phyloP scores from a whole-genome alignment of 257 asterid genomes.

The Fraxinus pennsylvanica region DNA sequence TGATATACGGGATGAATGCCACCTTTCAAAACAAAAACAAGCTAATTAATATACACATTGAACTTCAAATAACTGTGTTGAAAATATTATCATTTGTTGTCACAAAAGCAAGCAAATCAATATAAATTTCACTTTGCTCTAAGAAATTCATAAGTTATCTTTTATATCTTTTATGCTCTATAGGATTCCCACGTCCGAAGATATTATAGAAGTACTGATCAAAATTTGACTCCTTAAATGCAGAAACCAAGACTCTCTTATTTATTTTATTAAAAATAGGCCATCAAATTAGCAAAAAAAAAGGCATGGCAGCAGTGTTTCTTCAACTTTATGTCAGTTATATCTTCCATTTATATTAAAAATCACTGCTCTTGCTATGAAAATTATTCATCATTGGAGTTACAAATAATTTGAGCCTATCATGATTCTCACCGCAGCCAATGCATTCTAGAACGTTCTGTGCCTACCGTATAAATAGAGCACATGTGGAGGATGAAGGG shows the following conservation, averaged over 20 bases:
- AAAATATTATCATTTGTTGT: not conserved
- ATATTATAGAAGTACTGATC: not conserved
- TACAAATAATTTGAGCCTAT: not conserved
- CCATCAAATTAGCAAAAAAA: not conserved
- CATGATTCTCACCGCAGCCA: too few species aligned
- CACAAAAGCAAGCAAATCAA: not conserved
- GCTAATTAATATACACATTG: constrained; percentile 15
- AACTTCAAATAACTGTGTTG: not conserved
- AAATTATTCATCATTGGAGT: not conserved
- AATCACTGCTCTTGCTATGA: not conserved
- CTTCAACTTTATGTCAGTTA: not conserved
- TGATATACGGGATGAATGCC: constrained; percentile 81
- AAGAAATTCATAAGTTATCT: not conserved
- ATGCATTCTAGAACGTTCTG: too few species aligned
- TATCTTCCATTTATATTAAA: not conserved
- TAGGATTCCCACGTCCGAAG: not conserved
- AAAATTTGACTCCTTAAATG: not conserved
- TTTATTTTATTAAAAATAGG: too few species aligned
- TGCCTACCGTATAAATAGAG: too few species aligned
- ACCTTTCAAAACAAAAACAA: constrained; percentile 52
- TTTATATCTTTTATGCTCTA: not conserved
- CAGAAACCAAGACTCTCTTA: not conserved
- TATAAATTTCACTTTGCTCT: not conserved
- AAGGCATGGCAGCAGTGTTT: not conserved
- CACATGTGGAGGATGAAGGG: too few species aligned